phyloP scores from a whole-genome alignment of 495 filamentous ascomycete species.

The Penicillium parvum region DNA sequence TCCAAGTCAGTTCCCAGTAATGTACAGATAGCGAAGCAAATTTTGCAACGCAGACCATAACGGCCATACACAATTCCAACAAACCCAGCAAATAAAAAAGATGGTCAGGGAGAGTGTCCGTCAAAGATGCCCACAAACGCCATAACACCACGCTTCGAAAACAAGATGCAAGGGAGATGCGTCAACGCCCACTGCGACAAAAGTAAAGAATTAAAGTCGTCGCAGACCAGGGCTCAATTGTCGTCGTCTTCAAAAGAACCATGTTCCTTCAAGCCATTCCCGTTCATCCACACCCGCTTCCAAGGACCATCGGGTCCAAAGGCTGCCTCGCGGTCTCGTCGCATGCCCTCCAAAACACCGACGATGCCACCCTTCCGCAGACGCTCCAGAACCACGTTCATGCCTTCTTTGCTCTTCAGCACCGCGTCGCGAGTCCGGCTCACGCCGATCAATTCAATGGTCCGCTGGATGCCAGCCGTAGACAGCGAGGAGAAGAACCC shows the following conservation, averaged over 20 bases:
- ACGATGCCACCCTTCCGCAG: conserved; percentile 78
- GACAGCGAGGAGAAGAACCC: conserved; percentile 71
- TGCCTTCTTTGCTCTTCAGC: conserved; percentile 85
- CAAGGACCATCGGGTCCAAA: conserved; percentile 44
- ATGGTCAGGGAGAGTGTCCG: neutral
- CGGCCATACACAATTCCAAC: neutral
- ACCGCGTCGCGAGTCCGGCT: conserved; percentile 79
- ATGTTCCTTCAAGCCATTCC: conserved; percentile 25
- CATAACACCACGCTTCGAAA: neutral
- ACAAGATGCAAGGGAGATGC: neutral
- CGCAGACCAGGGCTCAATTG: conserved; percentile 16
- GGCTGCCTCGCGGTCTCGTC: conserved; percentile 56
- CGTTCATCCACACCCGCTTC: conserved; percentile 45
- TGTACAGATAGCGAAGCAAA: neutral
- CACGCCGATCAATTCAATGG: conserved; percentile 84
- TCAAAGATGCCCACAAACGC: neutral
- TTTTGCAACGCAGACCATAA: neutral
- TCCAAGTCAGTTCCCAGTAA: neutral
- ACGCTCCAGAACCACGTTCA: conserved; percentile 89
- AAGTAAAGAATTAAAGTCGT: conserved; percentile 9
- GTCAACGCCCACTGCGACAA: neutral
- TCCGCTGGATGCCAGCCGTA: conserved; percentile 74
- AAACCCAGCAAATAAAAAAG: neutral
- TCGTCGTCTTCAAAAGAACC: conserved; percentile 28
- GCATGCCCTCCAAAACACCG: conserved; percentile 80